A percentile compares a stretch with the other conserved stretches of the same genome.
phyloP scores from a whole-genome alignment of 176 grass and related monocot species.

The Neostapfia colusana region DNA sequence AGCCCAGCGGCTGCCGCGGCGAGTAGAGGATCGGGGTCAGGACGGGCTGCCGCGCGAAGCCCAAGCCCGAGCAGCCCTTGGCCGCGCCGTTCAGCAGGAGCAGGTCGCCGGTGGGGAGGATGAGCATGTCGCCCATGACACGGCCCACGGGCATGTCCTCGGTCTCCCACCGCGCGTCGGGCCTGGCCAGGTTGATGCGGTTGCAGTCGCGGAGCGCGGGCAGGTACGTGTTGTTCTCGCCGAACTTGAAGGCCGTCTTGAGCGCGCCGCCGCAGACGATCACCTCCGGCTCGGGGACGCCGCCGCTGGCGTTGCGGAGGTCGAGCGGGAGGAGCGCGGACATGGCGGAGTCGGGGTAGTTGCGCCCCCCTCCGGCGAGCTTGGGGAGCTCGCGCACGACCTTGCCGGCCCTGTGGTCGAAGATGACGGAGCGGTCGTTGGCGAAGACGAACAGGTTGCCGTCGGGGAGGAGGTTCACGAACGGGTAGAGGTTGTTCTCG shows the following conservation, averaged over 20 bases:
- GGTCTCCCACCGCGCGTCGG: conserved; percentile 47
- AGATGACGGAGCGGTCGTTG: conserved; percentile 79
- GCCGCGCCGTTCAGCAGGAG: conserved; percentile 69
- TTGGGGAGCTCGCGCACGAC: conserved; percentile 68
- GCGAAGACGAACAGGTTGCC: conserved; percentile 86
- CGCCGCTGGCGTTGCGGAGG: conserved; percentile 40
- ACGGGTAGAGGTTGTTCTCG: conserved; percentile 98
- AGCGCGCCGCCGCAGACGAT: conserved; percentile 71
- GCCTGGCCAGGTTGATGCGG: conserved; percentile 51
- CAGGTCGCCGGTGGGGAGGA: conserved; percentile 76
- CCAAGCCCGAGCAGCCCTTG: conserved; percentile 74
- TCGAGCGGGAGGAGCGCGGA: conserved; percentile 74
- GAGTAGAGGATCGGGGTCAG: conserved; percentile 66
- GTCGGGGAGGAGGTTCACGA: conserved; percentile 80
- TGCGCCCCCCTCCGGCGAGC: conserved; percentile 61
- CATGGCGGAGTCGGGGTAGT: conserved; percentile 81
- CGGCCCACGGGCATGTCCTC: conserved; percentile 75
- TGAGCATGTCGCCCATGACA: conserved; percentile 88
- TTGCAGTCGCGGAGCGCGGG: conserved; percentile 57
- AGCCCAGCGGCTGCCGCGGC: conserved; percentile 12
- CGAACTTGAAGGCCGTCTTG: conserved; percentile 55
- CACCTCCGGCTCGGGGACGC: conserved; percentile 53
- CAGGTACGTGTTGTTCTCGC: conserved; percentile 47
- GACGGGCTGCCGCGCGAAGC: conserved; percentile 53
- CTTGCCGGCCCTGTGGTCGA: conserved; percentile 42